phyloP scores from a whole-genome alignment of 441 rosid genomes.

The Populus hybrid region DNA sequence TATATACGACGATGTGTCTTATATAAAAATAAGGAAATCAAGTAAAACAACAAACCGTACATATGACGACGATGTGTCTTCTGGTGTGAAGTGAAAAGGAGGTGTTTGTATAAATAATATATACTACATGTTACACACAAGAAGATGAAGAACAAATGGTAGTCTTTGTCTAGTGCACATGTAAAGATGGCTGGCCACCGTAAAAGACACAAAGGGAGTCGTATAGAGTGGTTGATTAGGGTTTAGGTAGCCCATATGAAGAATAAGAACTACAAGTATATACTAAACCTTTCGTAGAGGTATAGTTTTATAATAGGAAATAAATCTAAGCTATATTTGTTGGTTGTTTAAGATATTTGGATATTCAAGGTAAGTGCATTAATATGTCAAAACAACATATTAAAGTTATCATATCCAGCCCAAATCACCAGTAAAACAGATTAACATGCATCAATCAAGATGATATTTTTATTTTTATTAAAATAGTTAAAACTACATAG shows the following conservation, averaged over 20 bases:
- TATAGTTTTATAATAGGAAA: neutral
- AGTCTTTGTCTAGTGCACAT: constrained; percentile 19
- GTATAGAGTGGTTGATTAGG: constrained; percentile 34
- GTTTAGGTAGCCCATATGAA: constrained; percentile 57
- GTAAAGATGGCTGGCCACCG: constrained; percentile 33
- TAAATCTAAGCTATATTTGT: neutral
- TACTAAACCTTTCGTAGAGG: neutral
- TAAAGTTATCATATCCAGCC: too few species aligned
- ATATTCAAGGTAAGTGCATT: neutral
- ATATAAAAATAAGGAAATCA: neutral
- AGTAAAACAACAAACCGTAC: neutral
- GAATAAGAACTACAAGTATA: constrained; percentile 21
- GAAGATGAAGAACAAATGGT: constrained; percentile 23
- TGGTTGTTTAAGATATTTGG: neutral
- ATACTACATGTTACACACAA: neutral
- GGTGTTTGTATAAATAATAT: neutral
- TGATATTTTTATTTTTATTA: too few species aligned
- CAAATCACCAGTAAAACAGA: too few species aligned
- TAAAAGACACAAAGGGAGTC: constrained; percentile 2
- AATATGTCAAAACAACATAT: too few species aligned
- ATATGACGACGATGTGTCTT: too few species aligned
- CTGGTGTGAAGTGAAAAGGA: neutral
- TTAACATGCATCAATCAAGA: too few species aligned
- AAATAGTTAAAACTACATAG: too few species aligned
- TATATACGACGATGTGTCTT: too few species aligned